Base-by-base conservation (phyloP, 1,284 basidiomycete species). In the Hemileia vastatrix region DNA sequence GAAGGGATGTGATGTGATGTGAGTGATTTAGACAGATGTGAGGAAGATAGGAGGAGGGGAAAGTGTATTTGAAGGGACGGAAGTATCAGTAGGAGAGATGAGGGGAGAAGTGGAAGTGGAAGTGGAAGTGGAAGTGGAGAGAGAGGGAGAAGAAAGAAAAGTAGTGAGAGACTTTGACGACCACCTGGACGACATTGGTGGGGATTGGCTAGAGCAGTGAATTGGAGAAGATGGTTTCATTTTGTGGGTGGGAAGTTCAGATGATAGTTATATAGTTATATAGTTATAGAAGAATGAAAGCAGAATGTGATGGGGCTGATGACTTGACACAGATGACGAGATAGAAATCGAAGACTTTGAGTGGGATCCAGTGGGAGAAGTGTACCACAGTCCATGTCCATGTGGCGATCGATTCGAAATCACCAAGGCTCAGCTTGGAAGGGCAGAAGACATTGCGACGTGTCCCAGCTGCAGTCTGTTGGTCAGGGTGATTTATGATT, bases 381-480 rank as follows among this genome's bases (percentile, higher is more conserved):
- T 93, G 5, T 95, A 85, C 71, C 92, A 97, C 79, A 96, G 94
- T 76, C 95, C 95, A 1, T 98, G 93, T 74, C 94, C 94, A 1
- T 99, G 95, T 74, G 94, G 94, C 23, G 95, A 98, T 79, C 85
- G 92, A 44, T 98, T 98, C 78, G 95, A 99, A 77, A 97, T 98
- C 70, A 86, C 90, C 18, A 83, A 86, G 67, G 79, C 80, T 70
- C 93, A 97, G 77, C 84, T 99, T 8, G 82, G 84, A 58, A 82
- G 91, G 66, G 96, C 86, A 52, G 94, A 97, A 72, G 95, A 98
- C 72, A 85, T 95, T 50, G 94, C 94, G n/a, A 91, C 84, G 58
- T 98, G 94, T 79, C 95, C 94, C 0, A 94, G 90, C 74, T 98
- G 94, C 73, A 93, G 90, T 69, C 80, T 97, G 27, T 83, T 97